Conservation (phyloP, 805 yeast species). For the Nakazawaea holstii region DNA sequence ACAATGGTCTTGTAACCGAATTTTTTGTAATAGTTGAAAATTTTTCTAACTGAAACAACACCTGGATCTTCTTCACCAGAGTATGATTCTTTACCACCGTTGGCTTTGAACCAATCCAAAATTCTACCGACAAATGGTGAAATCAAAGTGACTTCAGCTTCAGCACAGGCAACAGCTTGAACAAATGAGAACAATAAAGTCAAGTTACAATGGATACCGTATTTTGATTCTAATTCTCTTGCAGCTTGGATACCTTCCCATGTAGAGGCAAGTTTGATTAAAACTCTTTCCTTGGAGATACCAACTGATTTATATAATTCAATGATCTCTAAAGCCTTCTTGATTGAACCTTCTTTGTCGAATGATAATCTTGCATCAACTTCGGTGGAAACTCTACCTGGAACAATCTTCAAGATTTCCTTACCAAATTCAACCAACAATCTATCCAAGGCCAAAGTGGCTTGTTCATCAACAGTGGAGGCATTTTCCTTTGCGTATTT, state of each 20-base stretch:
- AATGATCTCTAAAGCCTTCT: slow-evolving; percentile 90
- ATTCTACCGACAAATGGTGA: slow-evolving; percentile 99
- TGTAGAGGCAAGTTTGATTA: slow-evolving; percentile 96
- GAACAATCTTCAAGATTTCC: slow-evolving; percentile 88
- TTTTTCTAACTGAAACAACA: slow-evolving; percentile 80
- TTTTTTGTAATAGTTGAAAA: slow-evolving; percentile 98
- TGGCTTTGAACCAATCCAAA: slow-evolving; percentile 95
- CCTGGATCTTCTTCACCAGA: slow-evolving; percentile 87
- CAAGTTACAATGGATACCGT: slow-evolving; percentile 91
- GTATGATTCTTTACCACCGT: slow-evolving; percentile 79
- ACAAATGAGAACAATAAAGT: slow-evolving; percentile 91
- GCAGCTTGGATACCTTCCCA: slow-evolving; percentile 99
- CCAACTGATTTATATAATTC: slow-evolving; percentile 81
- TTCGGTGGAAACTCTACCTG: slow-evolving; percentile 99
- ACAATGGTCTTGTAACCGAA: slow-evolving; percentile 94
- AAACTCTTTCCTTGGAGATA: slow-evolving; percentile 80
- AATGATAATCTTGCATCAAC: slow-evolving; percentile 98
- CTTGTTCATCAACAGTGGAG: slow-evolving; percentile 57
- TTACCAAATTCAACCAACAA: slow-evolving; percentile 94
- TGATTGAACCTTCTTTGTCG: slow-evolving; percentile 89
- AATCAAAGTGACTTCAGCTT: slow-evolving; percentile 90
- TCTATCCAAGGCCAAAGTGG: slow-evolving; percentile 81
- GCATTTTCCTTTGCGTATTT: slow-evolving; percentile 72
- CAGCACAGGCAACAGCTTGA: slow-evolving; percentile 99
- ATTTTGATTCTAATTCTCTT: slow-evolving; percentile 82